Percentiles rank a stretch among this genome's conserved stretches.
phyloP scores from a whole-genome alignment of 495 filamentous ascomycete species.

The Hypoxylon cercidicola region DNA sequence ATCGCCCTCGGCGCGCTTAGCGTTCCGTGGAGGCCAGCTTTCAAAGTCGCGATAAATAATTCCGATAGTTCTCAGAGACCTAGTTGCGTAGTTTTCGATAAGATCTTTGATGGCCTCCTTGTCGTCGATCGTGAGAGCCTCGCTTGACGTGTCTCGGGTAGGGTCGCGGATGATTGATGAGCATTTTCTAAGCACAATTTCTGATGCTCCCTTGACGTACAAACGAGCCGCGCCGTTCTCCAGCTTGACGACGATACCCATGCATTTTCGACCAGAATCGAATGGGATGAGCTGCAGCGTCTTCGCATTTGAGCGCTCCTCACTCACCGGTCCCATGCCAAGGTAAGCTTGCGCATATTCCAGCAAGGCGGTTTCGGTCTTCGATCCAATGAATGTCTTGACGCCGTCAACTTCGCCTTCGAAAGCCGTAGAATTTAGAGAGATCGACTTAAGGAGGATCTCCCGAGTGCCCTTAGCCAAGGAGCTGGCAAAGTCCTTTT shows the following conservation, averaged over 20 bases:
- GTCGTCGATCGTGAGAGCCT: slow-evolving; percentile 67
- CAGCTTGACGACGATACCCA: slow-evolving; percentile 80
- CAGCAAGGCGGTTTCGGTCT: slow-evolving; percentile 88
- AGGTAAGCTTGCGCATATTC: slow-evolving; percentile 78
- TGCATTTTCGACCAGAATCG: slow-evolving; percentile 88
- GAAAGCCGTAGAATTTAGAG: slow-evolving; percentile 89
- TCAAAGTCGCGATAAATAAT: slow-evolving; percentile 89
- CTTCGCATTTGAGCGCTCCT: slow-evolving; percentile 75
- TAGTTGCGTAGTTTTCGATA: slow-evolving; percentile 80
- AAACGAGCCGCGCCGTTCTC: slow-evolving; percentile 73
- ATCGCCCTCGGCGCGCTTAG: slow-evolving; percentile 73
- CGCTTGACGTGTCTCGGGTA: slow-evolving; percentile 64
- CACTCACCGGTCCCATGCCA: slow-evolving; percentile 75
- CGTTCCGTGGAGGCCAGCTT: slow-evolving; percentile 82
- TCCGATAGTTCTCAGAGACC: slow-evolving; percentile 88
- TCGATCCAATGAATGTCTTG: slow-evolving; percentile 82
- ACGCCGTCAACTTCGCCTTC: slow-evolving; percentile 81
- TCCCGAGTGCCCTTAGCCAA: slow-evolving; percentile 69
- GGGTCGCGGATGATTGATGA: slow-evolving; percentile 77
- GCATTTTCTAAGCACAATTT: slow-evolving; percentile 81
- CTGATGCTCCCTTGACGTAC: slow-evolving; percentile 88
- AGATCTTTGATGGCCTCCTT: slow-evolving; percentile 68
- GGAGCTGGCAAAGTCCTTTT: slow-evolving; percentile 67
- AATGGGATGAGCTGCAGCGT: slow-evolving; percentile 83
- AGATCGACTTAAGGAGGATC: slow-evolving; percentile 77